Evolutionary conservation across 108 stramenopile species (phyloP), one percentile per base, ranked within the genome.

Genomic region (Asterionellopsis glacialis): DNA sequence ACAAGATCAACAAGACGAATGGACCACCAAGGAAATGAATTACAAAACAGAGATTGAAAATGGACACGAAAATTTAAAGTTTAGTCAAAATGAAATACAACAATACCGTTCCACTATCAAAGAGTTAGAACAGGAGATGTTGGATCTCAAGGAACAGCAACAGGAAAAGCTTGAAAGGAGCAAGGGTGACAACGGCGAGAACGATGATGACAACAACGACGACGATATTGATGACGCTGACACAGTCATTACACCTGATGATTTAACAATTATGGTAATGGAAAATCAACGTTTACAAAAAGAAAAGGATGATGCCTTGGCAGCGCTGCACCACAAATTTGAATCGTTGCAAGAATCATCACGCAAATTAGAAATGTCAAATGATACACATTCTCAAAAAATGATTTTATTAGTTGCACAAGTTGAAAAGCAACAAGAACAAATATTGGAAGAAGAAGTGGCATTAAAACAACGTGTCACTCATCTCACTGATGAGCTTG

Each of bases 311-410:
- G 51, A 60, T 14, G 18, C 19, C 13, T 16, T 68, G 33, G 38
- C 2, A 1, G 19, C 16, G 12, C 6, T 68, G 41, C 27, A 68
- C 51, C 27, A 44, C 41, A 51, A 68, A 54, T 13, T n/a, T 11
- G 23, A 59, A 16, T 6, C 33, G 22, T 24, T 68, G 19, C 40
- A 42, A 16, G 33, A 33, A 33, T 33, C 33, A 7, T 33, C 33
- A 4, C 19, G 9, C 58, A 67, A 58, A 50, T 27, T 18, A 18
- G 49, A 18, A 15, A 27, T n/a, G 0, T 67, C 21, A 47, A 40
- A 38, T 53, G 55, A 65, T 24, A 28, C 27, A 14, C 22, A 21
- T 45, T 44, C 21, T 15, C 59, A 45, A 14, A 28, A 57, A 28
- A 22, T 38, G 21, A 55, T 44, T 18, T 41, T 16, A 18, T 65